Evolutionary conservation across 208 protist genomes (phyloP), one percentile per base, ranked within the genome.

Genomic region (Tetramitus jugosus): DNA sequence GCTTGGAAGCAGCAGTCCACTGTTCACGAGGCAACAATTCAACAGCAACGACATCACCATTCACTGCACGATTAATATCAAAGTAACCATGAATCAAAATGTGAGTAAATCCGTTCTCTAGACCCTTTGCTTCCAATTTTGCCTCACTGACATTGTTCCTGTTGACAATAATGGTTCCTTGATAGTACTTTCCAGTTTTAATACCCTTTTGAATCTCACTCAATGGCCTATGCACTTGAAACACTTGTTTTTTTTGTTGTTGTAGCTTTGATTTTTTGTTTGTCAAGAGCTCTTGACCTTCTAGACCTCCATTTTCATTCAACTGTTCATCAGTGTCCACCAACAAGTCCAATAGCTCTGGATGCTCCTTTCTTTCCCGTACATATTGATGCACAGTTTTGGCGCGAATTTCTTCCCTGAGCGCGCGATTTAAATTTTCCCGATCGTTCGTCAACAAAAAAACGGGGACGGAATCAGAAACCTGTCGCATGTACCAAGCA

Each of bases 31-130:
- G 80, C 2, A 87, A 72, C 6, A 87, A 23, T 52, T 86, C 79
- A n/a, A 89, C 79, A 20, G 76, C 80, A 20, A 87, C 84, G 45
- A 81, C 81, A 77, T 89, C 86, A 13, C 83, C 84, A 65, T 89
- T 64, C 68, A 95, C 87, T 31, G 89, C 85, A 79, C 92, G 89
- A 80, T 95, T 95, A 61, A 95, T 79, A 78, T 93, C 90, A 33
- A 80, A 49, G 0, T 88, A 84, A 1, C 90, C 90, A 3, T 87
- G 84, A 31, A 95, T 87, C 26, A 94, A 43, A 35, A 94, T 52
- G 10, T 8, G n/a, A n/a, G 43, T 13, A 37, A 31, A 52, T n/a
- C 42, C 69, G n/a, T 33, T 39, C 7, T 52, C 20, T 43, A 14
- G 0, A 43, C 7, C 4, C 26, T 1, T 17, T 29, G 2, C 0